Evolutionary conservation across 208 protist species (phyloP).

Genomic region (Giardia muris): DNA sequence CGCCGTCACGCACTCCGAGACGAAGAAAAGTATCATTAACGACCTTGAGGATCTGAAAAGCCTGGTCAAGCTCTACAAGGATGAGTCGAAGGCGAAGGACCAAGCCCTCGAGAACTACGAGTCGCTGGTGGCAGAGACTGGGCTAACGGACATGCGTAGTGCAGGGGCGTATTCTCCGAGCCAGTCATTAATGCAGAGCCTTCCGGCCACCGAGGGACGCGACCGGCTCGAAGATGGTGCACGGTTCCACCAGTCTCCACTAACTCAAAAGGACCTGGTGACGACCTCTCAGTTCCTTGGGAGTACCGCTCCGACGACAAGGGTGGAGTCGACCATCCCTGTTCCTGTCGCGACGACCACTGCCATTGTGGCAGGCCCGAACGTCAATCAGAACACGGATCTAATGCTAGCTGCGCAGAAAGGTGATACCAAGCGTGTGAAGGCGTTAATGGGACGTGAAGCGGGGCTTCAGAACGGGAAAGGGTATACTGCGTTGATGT

Average conservation of each 20-base stretch:
- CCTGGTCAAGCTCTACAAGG: background rate
- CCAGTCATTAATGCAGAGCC: background rate
- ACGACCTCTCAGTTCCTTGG: background rate
- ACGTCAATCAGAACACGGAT: background rate
- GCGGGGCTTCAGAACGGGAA: background rate
- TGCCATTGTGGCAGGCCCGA: background rate
- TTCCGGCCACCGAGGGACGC: background rate
- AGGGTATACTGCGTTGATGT: background rate
- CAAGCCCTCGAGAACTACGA: background rate
- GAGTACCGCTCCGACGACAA: background rate
- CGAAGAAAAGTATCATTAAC: background rate
- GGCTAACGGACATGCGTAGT: background rate
- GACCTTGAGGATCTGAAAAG: background rate
- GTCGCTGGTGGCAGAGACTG: background rate
- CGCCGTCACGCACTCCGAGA: background rate
- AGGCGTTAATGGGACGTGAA: background rate
- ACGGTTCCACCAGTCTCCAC: background rate
- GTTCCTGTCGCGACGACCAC: too few species aligned
- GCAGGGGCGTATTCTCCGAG: background rate
- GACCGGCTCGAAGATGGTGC: background rate
- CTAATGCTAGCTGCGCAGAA: slow-evolving; percentile 3
- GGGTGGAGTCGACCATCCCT: too few species aligned
- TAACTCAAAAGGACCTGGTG: background rate
- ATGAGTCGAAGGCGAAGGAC: slow-evolving; percentile 8
- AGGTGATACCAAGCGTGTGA: background rate